Percentiles rank a stretch among this genome's conserved stretches.
These are phyloP conservation scores for Gentiana dahurica DNA, from an alignment of 257 asterid genomes.

Conservation along the genomic window DNA sequence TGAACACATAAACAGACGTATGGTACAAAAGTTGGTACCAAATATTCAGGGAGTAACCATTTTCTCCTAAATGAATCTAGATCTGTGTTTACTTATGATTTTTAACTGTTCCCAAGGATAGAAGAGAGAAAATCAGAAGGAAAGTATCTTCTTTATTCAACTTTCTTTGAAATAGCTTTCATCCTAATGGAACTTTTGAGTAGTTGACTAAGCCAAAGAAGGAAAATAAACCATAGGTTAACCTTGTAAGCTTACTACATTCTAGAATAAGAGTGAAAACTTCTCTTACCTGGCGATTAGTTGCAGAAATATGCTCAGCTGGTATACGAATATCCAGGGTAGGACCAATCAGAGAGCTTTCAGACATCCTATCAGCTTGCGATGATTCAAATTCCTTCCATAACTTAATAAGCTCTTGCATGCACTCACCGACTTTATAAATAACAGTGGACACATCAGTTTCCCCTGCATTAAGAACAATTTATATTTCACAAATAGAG, in stretches of 20 bases:
- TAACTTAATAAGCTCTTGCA: conserved; percentile 70
- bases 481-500: too few relatives aligned
- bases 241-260: neutral
- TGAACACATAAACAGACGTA: too few relatives aligned
- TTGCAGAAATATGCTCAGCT: conserved; percentile 88
- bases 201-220: neutral
- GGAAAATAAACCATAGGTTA: neutral
- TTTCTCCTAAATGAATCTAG: too few relatives aligned
- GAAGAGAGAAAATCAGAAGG: too few relatives aligned
- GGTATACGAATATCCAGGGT: conserved; percentile 88
- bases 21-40: too few relatives aligned
- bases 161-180: neutral
- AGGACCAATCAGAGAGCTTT: conserved; percentile 62
- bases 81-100: too few relatives aligned
- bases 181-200: neutral
- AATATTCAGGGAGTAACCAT: too few relatives aligned
- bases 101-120: too few relatives aligned
- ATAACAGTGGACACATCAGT: conserved; percentile 51
- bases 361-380: conserved; percentile 51
- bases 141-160: neutral
- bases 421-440: conserved; percentile 84
- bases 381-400: conserved; percentile 68
- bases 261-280: neutral
- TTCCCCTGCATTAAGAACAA: conserved; percentile 40
- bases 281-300: conserved; percentile 80